Evolutionary conservation across 805 yeast genomes (phyloP), one percentile per base, ranked within the genome.

Genomic region (Citeromyces matritensis): DNA sequence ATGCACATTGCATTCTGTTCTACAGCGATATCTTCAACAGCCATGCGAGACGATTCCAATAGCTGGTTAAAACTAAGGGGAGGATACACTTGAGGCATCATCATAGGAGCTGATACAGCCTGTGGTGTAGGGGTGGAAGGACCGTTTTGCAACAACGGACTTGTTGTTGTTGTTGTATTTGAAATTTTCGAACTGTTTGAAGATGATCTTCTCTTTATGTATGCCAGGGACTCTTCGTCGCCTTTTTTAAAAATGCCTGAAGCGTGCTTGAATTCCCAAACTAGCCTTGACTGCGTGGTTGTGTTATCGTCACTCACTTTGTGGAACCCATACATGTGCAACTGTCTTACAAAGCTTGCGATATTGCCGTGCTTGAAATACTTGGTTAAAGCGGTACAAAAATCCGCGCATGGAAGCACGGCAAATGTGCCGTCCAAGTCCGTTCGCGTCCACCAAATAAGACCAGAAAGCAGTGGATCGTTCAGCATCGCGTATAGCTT

Each of bases 241-340:
- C 59, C 64, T 39, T 60, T 64, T 32, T 55, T 53, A 42, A 69
- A 69, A 37, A 57, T 60, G 3, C 73, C 73, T 27, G 59, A 49
- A 29, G 60, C 51, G 38, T 69, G 76, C 37, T 68, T 63, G 48
- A 69, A 69, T 42, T 69, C 75, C 75, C 75, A 69, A 4, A 68
- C 53, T 7, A 62, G 57, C 23, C 44, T 50, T 4, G 34, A 26
- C 9, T 24, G 30, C 21, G 29, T 24, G 4, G 44, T 37, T 2
- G 49, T 35, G 21, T 37, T 45, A 11, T 60, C 61, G 37, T 68
- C 73, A 37, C 57, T 68, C 5, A 69, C 75, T 55, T 86, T 85
- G 53, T 86, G 95, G 58, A 86, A 85, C 1, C 95, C 95, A 50
- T 85, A 85, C 96, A 86, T 88, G 58, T 88, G 94, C 29, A 86